Percentiles rank a stretch among this genome's conserved stretches.
Conservation (phyloP, 2,329 filamentous ascomycete species). For the Scortechinia acanthostroma region DNA sequence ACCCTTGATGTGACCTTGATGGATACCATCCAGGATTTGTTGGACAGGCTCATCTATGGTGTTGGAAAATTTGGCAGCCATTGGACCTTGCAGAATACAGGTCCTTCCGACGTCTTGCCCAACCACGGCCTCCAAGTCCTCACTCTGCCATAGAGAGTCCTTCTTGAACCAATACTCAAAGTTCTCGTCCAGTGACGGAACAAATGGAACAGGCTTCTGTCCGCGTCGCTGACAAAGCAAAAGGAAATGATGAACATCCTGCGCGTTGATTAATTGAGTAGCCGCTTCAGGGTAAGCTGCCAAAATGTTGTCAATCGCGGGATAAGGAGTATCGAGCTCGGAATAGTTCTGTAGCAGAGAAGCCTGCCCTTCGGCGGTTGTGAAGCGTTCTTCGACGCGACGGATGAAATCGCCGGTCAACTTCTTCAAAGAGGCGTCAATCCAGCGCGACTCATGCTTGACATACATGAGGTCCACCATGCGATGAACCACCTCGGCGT, state of each 20-base stretch:
- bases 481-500: constrained; percentile 30
- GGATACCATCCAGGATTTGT: constrained; percentile 15
- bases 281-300: constrained; percentile 6
- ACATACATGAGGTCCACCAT: constrained; percentile 36
- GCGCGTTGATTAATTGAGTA: constrained; percentile 9
- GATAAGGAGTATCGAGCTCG: constrained; percentile 3
- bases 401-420: constrained; percentile 13
- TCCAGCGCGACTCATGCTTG: constrained; percentile 32
- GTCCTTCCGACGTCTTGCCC: constrained; percentile 19
- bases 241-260: constrained; percentile 16
- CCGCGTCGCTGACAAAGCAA: constrained; percentile 14
- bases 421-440: constrained; percentile 18
- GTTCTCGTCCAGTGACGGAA: constrained; percentile 20
- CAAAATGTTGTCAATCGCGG: constrained; percentile 4
- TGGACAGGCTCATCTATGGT: constrained; percentile 12
- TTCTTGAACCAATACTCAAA: constrained; percentile 29
- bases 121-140: constrained; percentile 22
- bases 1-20: constrained; percentile 4
- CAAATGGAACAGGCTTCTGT: constrained; percentile 23
- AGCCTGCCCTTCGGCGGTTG: constrained; percentile 4
- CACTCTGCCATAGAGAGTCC: constrained; percentile 27
- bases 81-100: constrained; percentile 24
- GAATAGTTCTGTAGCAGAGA: constrained; percentile 2
- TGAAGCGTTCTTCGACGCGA: constrained; percentile 10
- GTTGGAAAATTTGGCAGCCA: constrained; percentile 14